Base-by-base conservation (phyloP, 208 protist genomes). In the Wallacemonas sp. region DNA sequence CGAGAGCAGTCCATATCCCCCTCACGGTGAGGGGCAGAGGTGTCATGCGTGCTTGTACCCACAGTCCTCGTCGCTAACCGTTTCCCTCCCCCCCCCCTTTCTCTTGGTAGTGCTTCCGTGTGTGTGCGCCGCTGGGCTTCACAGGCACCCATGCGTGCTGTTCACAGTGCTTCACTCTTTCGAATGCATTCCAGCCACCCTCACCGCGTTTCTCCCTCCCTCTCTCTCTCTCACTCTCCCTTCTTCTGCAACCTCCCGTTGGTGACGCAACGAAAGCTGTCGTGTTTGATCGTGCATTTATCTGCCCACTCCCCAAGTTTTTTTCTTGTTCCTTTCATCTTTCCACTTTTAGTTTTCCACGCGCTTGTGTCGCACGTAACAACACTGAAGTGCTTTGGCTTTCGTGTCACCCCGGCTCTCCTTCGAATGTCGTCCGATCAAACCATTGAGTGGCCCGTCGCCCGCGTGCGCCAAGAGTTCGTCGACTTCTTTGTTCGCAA, bases 401-500 rank as follows among this genome's bases (percentile, higher is more conserved):
- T 71, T 29, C 33, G 37, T 29, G 41, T 62, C 24, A 54, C 48
- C 10, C 50, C 50, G 3, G 22, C 21, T 57, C 29, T 45, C 13
- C 12, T 61, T 19, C 61, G 54, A 53, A 71, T 66, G 46, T 29
- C 39, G 30, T 62, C 45, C 34, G 24, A 58, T 36, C 53, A 75
- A 8, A 22, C 26, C 39, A 71, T 81, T 32, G 76, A 82, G 70
- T 97, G 92, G 92, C 85, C 89, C 13, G 79, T 88, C 41, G 77
- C 63, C 32, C 85, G 90, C 37, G 92, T 99, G 39, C 91, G 98
- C 39, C 66, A 93, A 48, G 87, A 91, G 52, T 99, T 98, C 76
- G 83, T 98, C 27, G 82, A 97, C 53, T 99, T 97, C 78, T 99
- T 98, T 76, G 81, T 79, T 19, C 59, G 88, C 27, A 75, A 91